These are phyloP conservation scores for Ormosia semicastrata DNA, from an alignment of 306 rosid species.

Conservation along the genomic window DNA sequence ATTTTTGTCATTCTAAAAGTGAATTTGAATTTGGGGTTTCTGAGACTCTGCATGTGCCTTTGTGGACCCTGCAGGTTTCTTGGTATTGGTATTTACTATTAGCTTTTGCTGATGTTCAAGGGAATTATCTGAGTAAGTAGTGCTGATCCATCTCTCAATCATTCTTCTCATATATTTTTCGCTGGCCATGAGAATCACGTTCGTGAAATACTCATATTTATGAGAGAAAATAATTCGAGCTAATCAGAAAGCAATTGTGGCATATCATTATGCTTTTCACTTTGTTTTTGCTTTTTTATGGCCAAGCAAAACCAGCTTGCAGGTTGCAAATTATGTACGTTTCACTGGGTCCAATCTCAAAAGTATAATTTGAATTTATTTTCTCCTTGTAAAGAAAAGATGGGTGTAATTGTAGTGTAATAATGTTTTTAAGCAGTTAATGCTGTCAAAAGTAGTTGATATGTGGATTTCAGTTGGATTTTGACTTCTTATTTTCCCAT, in stretches of 20 bases:
- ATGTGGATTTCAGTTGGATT: background rate
- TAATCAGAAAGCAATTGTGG: background rate
- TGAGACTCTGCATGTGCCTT: background rate
- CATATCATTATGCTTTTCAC: too few relatives aligned
- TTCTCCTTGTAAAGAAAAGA: background rate
- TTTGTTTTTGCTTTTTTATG: too few relatives aligned
- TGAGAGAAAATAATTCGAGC: background rate
- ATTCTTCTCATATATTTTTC: too few relatives aligned
- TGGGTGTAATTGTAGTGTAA: too few relatives aligned
- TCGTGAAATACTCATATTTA: too few relatives aligned
- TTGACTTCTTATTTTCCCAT: background rate
- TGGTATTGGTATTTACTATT: conserved; percentile 76
- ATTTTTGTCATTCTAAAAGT: background rate
- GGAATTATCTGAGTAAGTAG: conserved; percentile 60
- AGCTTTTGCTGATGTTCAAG: conserved; percentile 72
- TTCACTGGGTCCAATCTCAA: background rate
- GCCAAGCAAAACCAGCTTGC: too few relatives aligned
- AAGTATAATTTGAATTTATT: background rate
- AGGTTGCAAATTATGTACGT: background rate
- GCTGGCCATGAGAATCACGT: too few relatives aligned
- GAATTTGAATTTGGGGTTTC: conserved; percentile 7
- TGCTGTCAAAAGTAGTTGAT: too few relatives aligned
- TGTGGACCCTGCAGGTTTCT: conserved; percentile 46
- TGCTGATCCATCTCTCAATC: background rate
- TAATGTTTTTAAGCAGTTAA: too few relatives aligned